A percentile compares a stretch with the other conserved stretches of the same genome.
Conservation (phyloP, 495 filamentous ascomycete genomes). For the Zalerion maritima region DNA sequence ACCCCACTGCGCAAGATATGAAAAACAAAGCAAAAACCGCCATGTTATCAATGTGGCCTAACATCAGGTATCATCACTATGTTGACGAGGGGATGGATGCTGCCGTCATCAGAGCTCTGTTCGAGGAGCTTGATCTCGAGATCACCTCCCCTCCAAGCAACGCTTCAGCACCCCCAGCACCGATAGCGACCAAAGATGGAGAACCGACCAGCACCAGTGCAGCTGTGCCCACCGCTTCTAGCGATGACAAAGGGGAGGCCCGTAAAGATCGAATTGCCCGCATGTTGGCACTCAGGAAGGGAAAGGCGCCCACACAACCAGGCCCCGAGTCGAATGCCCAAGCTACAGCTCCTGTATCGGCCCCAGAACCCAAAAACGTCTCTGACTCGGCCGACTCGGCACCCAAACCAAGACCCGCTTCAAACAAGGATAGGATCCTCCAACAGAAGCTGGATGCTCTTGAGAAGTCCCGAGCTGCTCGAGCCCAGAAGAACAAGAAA, state of each 20-base stretch:
- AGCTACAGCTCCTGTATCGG: conserved; percentile 6
- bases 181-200: conserved; percentile 1
- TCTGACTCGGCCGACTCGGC: too few species aligned
- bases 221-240: too few species aligned
- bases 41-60: conserved; percentile 46
- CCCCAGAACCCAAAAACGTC: too few species aligned
- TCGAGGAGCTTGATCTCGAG: conserved; percentile 47
- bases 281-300: conserved; percentile 46
- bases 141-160: conserved; percentile 12
- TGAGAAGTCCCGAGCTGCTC: conserved; percentile 7
- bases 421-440: conserved; percentile 13
- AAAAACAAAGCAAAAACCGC: conserved; percentile 56
- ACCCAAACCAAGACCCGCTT: conserved; percentile 7
- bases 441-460: conserved; percentile 20
- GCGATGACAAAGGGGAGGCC: conserved; percentile 5
- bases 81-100: conserved; percentile 59
- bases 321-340: conserved; percentile 10
- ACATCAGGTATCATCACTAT: conserved; percentile 52
- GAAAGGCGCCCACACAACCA: conserved; percentile 20
- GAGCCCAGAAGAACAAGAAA: conserved; percentile 14
- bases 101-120: conserved; percentile 44
- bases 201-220: conserved; percentile 3
- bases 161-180: conserved; percentile 2
- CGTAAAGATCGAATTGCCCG: conserved; percentile 65
- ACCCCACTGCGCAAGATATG: conserved; percentile 29